Evolutionary conservation across 192 early-diverging fungal species (phyloP), one percentile per base, ranked within the genome.

Genomic region (Mortierella hygrophila): DNA sequence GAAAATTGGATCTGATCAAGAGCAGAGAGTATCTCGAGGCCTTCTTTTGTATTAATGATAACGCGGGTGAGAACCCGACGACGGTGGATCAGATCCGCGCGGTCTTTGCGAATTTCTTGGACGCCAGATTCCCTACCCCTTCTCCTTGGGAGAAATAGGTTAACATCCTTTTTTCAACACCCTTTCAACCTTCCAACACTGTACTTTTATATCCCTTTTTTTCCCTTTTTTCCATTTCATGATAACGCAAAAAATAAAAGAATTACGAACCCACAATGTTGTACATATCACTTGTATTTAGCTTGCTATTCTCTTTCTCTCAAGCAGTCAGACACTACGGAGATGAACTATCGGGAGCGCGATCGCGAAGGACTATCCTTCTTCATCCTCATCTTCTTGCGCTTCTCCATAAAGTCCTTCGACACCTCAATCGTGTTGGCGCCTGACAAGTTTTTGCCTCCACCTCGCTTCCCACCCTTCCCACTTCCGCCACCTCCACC

Each of bases 1-100:
- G 10, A 1, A 70, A 46, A 46, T 46, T 85, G 37, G 68, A 70
- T 18, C 5, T 44, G 42, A 76, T 85, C 35, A 6, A 68, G 29
- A 49, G 15, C 44, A 57, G 68, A 6, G 70, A 75, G 68, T 52
- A 65, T 20, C 44, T 69, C 0, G 74, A 72, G 20, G 68, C 78
- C 6, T 85, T 85, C 47, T 80, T 85, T 16, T 85, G 83, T 38
- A 85, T 79, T 16, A 85, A 85, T 21, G 83, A 85, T n/a, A 76
- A 85, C 37, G 69, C 73, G 26, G 65, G 41, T n/a, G 70, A 68
- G 20, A 65, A 73, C 32, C 47, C 78, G 4, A 37, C 21, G 11
- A 60, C 68, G 3, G 60, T 74, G 1, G 6, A 16, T 6, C 15
- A 32, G 15, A 60, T 85, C 1, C 78, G 54, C 0, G 18, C 77